phyloP scores from a whole-genome alignment of 805 yeast genomes.

The Metschnikowia lachancei region DNA sequence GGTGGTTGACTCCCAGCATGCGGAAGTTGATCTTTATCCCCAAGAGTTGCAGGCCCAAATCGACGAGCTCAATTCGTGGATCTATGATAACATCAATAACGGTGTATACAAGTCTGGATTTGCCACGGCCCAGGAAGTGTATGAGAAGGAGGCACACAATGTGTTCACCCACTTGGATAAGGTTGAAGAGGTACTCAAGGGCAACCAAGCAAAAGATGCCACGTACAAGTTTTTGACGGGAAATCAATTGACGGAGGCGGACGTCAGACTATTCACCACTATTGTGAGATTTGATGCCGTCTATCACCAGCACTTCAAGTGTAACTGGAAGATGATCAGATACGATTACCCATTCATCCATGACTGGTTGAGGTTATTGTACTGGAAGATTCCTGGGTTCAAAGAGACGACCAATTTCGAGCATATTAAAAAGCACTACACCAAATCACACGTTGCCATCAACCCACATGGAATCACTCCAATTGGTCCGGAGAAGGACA shows the following conservation, averaged over 20 bases:
- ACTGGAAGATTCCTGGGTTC: slow-evolving; percentile 75
- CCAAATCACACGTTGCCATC: slow-evolving; percentile 75
- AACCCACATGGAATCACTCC: slow-evolving; percentile 87
- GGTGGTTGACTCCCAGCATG: slow-evolving; percentile 48
- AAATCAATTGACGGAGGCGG: slow-evolving; percentile 79
- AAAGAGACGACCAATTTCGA: slow-evolving; percentile 78
- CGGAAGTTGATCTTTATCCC: slow-evolving; percentile 64
- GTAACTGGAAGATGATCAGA: slow-evolving; percentile 80
- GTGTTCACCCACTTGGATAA: slow-evolving; percentile 68
- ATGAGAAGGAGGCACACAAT: slow-evolving; percentile 62
- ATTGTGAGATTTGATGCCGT: slow-evolving; percentile 89
- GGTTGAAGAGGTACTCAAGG: slow-evolving; percentile 58
- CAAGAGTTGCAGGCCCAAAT: slow-evolving; percentile 49
- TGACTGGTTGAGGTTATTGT: slow-evolving; percentile 77
- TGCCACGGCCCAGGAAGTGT: slow-evolving; percentile 78
- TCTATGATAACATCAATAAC: slow-evolving; percentile 81
- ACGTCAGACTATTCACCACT: slow-evolving; percentile 81
- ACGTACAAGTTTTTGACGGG: slow-evolving; percentile 49
- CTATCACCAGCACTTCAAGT: slow-evolving; percentile 92
- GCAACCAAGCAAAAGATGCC: slow-evolving; percentile 35
- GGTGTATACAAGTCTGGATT: slow-evolving; percentile 95
- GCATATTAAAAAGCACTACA: slow-evolving; percentile 89
- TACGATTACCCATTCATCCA: slow-evolving; percentile 74
- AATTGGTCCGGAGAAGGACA: slow-evolving; percentile 80
- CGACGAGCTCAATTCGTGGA: slow-evolving; percentile 77